phyloP scores from a whole-genome alignment of 2,329 filamentous ascomycete species.

The Aspergillus sp. region DNA sequence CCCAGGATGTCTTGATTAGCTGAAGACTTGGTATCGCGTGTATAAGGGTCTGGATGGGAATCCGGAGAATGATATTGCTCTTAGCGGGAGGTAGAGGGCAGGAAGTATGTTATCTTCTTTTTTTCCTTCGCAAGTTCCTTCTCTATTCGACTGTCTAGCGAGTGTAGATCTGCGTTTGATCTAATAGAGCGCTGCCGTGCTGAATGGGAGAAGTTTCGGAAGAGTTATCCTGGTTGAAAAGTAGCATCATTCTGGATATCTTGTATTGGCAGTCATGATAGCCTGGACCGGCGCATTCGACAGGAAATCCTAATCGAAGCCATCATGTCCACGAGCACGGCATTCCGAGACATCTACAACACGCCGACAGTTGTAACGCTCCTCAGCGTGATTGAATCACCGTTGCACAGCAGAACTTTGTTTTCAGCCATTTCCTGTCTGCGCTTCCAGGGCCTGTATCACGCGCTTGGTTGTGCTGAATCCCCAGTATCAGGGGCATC shows the following conservation, averaged over 20 bases:
- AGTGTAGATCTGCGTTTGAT: not conserved
- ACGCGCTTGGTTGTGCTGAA: constrained; percentile 35
- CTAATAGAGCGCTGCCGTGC: not conserved
- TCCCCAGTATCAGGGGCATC: constrained; percentile 27
- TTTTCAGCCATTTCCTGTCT: constrained; percentile 35
- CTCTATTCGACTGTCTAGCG: not conserved
- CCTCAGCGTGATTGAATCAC: constrained; percentile 34
- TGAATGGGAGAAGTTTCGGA: not conserved
- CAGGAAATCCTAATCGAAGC: not conserved
- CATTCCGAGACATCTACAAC: not conserved
- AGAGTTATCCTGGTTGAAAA: not conserved
- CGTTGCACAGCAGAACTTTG: constrained; percentile 34
- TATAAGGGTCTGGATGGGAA: not conserved
- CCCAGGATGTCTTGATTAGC: not conserved
- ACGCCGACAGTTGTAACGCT: not conserved
- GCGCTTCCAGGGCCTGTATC: constrained; percentile 31
- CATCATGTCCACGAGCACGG: not conserved
- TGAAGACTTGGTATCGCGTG: not conserved
- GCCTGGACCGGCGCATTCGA: not conserved
- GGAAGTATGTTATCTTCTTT: not conserved
- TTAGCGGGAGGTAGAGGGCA: not conserved
- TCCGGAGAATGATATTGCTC: not conserved
- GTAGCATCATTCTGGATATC: too few species aligned
- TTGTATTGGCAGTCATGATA: too few species aligned
- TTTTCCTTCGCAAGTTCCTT: not conserved